phyloP scores from a whole-genome alignment of 352 stramenopile species.

The Globisporangium nodosum region DNA sequence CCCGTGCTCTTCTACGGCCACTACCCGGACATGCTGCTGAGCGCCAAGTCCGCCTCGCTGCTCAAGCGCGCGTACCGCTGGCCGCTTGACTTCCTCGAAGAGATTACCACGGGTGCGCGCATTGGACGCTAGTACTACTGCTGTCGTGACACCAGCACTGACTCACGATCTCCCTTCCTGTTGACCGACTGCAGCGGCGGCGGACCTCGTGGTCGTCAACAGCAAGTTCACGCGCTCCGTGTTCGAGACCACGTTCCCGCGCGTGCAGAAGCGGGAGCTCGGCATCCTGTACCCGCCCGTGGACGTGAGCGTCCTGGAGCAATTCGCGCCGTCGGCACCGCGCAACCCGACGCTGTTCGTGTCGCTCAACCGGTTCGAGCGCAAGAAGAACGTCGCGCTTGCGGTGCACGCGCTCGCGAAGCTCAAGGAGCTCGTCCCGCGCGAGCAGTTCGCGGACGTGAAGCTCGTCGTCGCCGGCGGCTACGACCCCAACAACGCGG shows the following conservation, averaged over 20 bases:
- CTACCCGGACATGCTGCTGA: constrained; percentile 97
- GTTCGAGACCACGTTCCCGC: constrained; percentile 88
- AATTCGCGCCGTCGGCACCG: constrained; percentile 22
- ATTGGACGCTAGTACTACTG: constrained; percentile 38
- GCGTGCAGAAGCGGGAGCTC: constrained; percentile 44
- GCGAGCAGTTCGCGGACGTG: constrained; percentile 39
- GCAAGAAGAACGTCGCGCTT: constrained; percentile 97
- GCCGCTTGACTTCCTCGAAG: constrained; percentile 92
- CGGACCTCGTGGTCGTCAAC: constrained; percentile 96
- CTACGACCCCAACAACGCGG: constrained; percentile 93
- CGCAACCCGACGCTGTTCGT: constrained; percentile 79
- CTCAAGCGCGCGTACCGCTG: constrained; percentile 88
- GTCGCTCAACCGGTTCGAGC: constrained; percentile 97
- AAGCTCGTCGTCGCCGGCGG: constrained; percentile 92
- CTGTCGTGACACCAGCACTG: constrained; percentile 11
- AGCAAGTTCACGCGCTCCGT: constrained; percentile 92
- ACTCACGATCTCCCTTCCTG: neutral
- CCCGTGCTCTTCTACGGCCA: constrained; percentile 98
- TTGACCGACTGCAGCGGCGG: constrained; percentile 26
- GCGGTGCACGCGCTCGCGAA: constrained; percentile 77
- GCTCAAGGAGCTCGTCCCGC: constrained; percentile 34
- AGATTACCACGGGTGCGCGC: constrained; percentile 86
- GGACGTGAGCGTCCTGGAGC: constrained; percentile 70
- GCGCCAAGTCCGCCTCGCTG: constrained; percentile 38
- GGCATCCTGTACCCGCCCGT: constrained; percentile 95